Conservation (phyloP, 2,329 filamentous ascomycete genomes). For the Neospermospora avenae region DNA sequence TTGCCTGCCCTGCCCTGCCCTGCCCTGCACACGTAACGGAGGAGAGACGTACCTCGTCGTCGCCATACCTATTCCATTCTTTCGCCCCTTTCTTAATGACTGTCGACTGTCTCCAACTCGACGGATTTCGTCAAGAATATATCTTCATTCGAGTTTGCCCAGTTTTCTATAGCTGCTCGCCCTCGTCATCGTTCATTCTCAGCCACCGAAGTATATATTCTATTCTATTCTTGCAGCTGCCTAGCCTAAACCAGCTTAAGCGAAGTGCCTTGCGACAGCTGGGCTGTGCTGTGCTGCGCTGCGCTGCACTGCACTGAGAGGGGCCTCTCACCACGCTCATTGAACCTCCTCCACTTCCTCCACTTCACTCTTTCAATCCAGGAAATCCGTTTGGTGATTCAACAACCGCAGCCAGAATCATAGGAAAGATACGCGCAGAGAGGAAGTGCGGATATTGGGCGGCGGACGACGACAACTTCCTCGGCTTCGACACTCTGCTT, state of each 20-base stretch:
- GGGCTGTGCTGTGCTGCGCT: constrained; percentile 10
- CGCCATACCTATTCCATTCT: background rate
- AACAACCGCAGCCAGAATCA: constrained; percentile 9
- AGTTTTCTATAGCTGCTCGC: background rate
- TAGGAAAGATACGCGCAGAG: constrained; percentile 13
- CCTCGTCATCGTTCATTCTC: background rate
- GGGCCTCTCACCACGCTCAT: constrained; percentile 13
- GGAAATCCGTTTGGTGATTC: constrained; percentile 13
- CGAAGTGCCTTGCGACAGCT: constrained; percentile 13
- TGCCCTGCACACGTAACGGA: too few species aligned
- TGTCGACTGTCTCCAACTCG: background rate
- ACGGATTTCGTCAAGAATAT: too few species aligned
- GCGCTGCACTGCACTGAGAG: too few species aligned
- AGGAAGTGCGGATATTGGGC: constrained; percentile 15
- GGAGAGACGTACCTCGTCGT: background rate
- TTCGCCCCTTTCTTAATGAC: background rate
- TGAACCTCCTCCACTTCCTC: constrained; percentile 9
- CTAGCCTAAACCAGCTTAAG: constrained; percentile 13
- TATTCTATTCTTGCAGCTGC: constrained; percentile 11
- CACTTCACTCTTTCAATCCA: constrained; percentile 5
- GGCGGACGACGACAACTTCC: constrained; percentile 11
- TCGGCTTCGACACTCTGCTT: constrained; percentile 21
- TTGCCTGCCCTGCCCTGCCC: too few species aligned
- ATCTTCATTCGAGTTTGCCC: too few species aligned
- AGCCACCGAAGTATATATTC: background rate